These are phyloP conservation scores for Chlamydomonas eustigma DNA, from an alignment of 139 green algal genomes.

Conservation along the genomic window DNA sequence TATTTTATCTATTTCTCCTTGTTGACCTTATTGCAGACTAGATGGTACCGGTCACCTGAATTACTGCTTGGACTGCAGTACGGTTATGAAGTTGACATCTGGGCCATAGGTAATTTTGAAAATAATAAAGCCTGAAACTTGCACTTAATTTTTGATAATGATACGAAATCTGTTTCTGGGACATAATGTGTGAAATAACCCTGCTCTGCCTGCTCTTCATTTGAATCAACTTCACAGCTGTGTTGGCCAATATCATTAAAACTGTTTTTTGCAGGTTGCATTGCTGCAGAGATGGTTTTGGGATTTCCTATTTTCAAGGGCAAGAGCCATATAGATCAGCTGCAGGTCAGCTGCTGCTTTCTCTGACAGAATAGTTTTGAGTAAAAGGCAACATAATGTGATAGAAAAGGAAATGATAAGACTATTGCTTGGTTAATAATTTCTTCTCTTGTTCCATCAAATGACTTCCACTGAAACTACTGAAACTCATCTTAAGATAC, in stretches of 20 bases:
- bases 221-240: no score
- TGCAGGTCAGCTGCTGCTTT: no score
- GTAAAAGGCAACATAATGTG: neutral
- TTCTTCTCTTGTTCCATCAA: neutral
- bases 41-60: constrained; percentile 81
- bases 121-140: neutral
- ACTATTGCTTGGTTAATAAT: no score
- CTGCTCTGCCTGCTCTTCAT: no score
- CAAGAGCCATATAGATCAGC: constrained; percentile 70
- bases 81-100: constrained; percentile 62
- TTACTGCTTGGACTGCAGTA: constrained; percentile 73
- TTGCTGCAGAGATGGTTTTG: constrained; percentile 66
- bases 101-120: constrained; percentile 28
- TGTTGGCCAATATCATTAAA: neutral
- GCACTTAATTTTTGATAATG: neutral
- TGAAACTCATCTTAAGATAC: neutral
- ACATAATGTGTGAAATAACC: neutral
- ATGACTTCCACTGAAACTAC: neutral
- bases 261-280: constrained; percentile 45
- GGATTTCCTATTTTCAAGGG: constrained; percentile 72
- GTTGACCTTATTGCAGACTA: no score
- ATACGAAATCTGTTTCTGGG: no score
- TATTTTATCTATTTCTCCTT: no score
- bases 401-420: no score
- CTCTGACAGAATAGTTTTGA: neutral